A percentile compares a stretch with the other conserved stretches of the same genome.
These are phyloP conservation scores for Fusarium staphyleae DNA, from an alignment of 2,329 filamentous ascomycete species.

Conservation along the genomic window DNA sequence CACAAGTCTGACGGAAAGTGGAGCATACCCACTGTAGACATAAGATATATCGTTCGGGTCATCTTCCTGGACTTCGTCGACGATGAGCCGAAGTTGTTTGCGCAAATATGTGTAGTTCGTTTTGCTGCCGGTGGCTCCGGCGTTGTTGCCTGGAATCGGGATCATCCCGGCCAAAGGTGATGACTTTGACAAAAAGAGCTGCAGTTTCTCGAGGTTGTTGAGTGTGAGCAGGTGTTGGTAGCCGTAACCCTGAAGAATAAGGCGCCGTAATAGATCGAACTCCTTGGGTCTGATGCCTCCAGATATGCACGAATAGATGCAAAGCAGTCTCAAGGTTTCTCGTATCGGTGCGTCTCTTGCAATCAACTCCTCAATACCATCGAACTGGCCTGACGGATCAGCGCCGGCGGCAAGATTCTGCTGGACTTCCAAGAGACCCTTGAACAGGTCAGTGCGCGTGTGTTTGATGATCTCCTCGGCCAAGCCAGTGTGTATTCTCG, in stretches of 20 bases:
- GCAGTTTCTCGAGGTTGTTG: slow-evolving; percentile 85
- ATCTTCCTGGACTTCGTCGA: slow-evolving; percentile 95
- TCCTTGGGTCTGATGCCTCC: slow-evolving; percentile 90
- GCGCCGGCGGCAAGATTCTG: slow-evolving; percentile 92
- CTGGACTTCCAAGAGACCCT: slow-evolving; percentile 87
- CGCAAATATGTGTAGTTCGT: slow-evolving; percentile 92
- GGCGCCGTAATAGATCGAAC: slow-evolving; percentile 85
- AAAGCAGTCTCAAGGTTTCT: slow-evolving; percentile 85
- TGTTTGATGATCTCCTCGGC: slow-evolving; percentile 96
- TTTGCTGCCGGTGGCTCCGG: slow-evolving; percentile 67
- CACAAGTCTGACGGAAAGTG: slow-evolving; percentile 86
- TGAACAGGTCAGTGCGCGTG: slow-evolving; percentile 89
- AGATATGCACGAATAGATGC: slow-evolving; percentile 88
- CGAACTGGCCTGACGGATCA: slow-evolving; percentile 87
- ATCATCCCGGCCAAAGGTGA: slow-evolving; percentile 83
- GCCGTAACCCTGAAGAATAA: slow-evolving; percentile 91
- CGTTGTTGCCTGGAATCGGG: slow-evolving; percentile 67
- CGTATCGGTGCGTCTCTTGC: slow-evolving; percentile 81
- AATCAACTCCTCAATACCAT: slow-evolving; percentile 93
- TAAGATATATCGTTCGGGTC: slow-evolving; percentile 96
- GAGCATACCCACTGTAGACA: slow-evolving; percentile 96
- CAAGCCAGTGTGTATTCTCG: slow-evolving; percentile 90
- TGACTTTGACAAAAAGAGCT: slow-evolving; percentile 79
- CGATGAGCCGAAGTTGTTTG: slow-evolving; percentile 85
- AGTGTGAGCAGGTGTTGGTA: slow-evolving; percentile 94